Base-by-base conservation (phyloP, 176 grass and related monocot genomes). In the sorghum (Sorghum bicolor) region DNA sequence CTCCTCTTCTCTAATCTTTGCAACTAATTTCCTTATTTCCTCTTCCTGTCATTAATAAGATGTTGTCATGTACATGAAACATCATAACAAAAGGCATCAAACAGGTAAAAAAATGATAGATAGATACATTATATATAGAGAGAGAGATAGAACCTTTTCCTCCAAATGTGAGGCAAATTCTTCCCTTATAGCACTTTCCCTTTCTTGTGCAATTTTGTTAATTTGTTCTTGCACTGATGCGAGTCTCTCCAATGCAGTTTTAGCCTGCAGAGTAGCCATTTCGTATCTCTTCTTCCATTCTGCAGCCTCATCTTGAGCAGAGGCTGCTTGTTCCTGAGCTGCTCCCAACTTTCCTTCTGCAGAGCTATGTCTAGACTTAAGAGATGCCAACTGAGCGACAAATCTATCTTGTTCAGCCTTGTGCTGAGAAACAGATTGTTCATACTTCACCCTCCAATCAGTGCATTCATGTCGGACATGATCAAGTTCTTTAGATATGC, bases 211-310 rank as follows among this genome's bases (percentile, higher is more conserved):
- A n/a, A 88, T 89, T 83, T 77, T 87, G 62, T 96, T 93, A 80
- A 89, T 90, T 74, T 83, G 69, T 70, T 93, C 94, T 67, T 91
- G 90, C 60, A 93, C 80, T 10, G 76, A 86, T 84, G 88, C 86
- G 62, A 89, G 84, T 78, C 86, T 93, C 73, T 93, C 94, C 34
- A 96, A 74, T 31, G 88, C 94, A 73, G 82, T 78, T 91, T 91
- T 96, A 70, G 88, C 94, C 77, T 96, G 91, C 74, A 64, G 48
- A 73, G 88, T 80, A 64, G 94, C 90, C 55, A 72, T 71, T 77
- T 93, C 94, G 68, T 96, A 96, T 81, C 91, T 96, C 74, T 34
- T 81, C 79, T 71, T 96, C 94, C 94, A 96, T 82, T 93, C 94
- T 58, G 50, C 68, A 47, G 94, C 94, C 62, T 96, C 94, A 8